phyloP scores from a whole-genome alignment of 1,139 yeast genomes.

The Debaryomycetaceae sp. region DNA sequence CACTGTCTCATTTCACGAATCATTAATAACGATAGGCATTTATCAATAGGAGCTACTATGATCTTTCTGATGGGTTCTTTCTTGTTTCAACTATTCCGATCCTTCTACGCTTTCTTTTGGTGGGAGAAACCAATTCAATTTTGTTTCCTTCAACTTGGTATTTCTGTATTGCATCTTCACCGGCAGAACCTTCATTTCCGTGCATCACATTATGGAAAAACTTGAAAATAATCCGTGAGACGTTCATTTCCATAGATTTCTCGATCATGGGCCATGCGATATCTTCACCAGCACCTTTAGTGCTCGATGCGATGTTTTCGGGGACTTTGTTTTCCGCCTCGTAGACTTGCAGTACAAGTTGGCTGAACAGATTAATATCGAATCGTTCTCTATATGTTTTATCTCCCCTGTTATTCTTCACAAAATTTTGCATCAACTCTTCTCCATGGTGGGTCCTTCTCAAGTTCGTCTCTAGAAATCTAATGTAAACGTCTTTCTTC shows the following conservation, averaged over 20 bases:
- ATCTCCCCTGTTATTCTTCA: constrained; percentile 13
- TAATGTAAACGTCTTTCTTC: constrained; percentile 32
- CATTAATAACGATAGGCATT: too few species aligned
- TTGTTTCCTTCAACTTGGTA: neutral
- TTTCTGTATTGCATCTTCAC: neutral
- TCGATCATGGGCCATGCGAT: constrained; percentile 12
- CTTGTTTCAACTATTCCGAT: constrained; percentile 2
- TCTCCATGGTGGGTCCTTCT: constrained; percentile 31
- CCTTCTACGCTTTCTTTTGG: constrained; percentile 2
- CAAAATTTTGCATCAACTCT: constrained; percentile 29
- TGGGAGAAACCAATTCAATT: constrained; percentile 1
- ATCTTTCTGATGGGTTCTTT: neutral
- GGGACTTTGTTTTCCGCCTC: constrained; percentile 2
- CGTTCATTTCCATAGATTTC: constrained; percentile 1
- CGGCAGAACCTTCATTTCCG: neutral
- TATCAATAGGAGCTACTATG: too few species aligned
- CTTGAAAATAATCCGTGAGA: constrained; percentile 3
- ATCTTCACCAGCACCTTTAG: constrained; percentile 1
- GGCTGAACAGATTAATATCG: constrained; percentile 11
- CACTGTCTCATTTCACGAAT: too few species aligned
- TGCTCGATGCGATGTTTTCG: neutral
- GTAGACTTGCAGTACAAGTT: neutral
- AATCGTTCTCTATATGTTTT: constrained; percentile 10
- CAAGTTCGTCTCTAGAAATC: constrained; percentile 35
- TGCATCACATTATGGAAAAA: neutral